Evolutionary conservation across 306 rosid species (phyloP).

Genomic region (Castanea sativa): DNA sequence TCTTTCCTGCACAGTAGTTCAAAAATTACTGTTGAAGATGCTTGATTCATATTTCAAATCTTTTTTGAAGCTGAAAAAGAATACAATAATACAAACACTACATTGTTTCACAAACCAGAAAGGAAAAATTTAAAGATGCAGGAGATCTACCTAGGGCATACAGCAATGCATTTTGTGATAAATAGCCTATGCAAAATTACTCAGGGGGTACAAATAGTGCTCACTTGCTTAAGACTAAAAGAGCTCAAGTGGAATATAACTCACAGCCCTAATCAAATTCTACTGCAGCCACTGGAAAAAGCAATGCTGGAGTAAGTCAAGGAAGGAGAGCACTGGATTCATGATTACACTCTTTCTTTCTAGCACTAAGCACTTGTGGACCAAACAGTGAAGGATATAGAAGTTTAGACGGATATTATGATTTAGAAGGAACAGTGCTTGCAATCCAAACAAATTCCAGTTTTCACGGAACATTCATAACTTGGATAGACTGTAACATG

Average conservation of each 20-base stretch:
- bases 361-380: constrained; percentile 15
- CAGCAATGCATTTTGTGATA: background rate
- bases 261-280: background rate
- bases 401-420: background rate
- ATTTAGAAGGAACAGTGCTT: constrained; percentile 9
- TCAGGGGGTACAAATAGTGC: background rate
- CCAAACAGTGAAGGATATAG: constrained; percentile 1
- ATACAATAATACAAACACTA: background rate
- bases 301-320: background rate
- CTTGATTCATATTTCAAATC: too few species aligned
- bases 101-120: background rate
- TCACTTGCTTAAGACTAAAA: background rate
- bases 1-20: background rate
- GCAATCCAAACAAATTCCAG: constrained; percentile 10
- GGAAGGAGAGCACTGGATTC: constrained; percentile 1
- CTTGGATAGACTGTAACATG: constrained; percentile 92
- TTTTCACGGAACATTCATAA: constrained; percentile 82
- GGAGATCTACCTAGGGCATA: constrained; percentile 7
- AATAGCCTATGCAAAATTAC: background rate
- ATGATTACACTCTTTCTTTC: constrained; percentile 18
- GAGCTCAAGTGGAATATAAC: background rate
- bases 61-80: background rate
- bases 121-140: background rate
- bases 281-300: background rate
- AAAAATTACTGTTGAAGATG: background rate